A percentile compares a stretch with the other conserved stretches of the same genome.
phyloP scores from a whole-genome alignment of 371 early-diverging fungal genomes.

The Massospora cicadina region DNA sequence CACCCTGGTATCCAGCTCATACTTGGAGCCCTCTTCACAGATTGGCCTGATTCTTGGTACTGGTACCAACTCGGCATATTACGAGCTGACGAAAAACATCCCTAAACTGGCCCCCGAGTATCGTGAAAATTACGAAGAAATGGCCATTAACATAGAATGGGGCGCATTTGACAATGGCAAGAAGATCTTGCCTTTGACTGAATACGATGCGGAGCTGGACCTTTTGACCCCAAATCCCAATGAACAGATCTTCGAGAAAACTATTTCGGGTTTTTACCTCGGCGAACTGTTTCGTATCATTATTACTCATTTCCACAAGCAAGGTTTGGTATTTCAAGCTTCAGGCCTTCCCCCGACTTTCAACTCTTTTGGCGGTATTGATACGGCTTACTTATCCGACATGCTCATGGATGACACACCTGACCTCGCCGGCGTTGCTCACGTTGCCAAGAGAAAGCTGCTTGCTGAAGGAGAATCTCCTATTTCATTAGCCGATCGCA shows the following conservation, averaged over 20 bases:
- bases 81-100: slow-evolving; percentile 53
- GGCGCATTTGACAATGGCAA: slow-evolving; percentile 76
- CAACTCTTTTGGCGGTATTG: slow-evolving; percentile 48
- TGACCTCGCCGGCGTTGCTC: slow-evolving; percentile 38
- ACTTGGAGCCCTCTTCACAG: slow-evolving; percentile 53
- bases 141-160: slow-evolving; percentile 86
- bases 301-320: slow-evolving; percentile 55
- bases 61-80: slow-evolving; percentile 90
- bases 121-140: slow-evolving; percentile 28
- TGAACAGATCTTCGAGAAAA: slow-evolving; percentile 78
- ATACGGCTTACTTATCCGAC: slow-evolving; percentile 82
- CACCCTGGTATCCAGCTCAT: slow-evolving; percentile 72
- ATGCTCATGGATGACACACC: slow-evolving; percentile 67
- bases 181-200: slow-evolving; percentile 58
- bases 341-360: slow-evolving; percentile 40
- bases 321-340: slow-evolving; percentile 54
- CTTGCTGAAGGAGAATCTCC: slow-evolving; percentile 19
- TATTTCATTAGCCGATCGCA: slow-evolving; percentile 42
- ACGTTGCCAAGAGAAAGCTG: slow-evolving; percentile 59
- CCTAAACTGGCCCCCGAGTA: slow-evolving; percentile 29
- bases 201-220: slow-evolving; percentile 71
- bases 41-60: slow-evolving; percentile 90
- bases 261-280: slow-evolving; percentile 88
- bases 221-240: slow-evolving; percentile 59
- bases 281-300: slow-evolving; percentile 80